Evolutionary conservation across 805 yeast species (phyloP).

Genomic region (Candida boidinii): DNA sequence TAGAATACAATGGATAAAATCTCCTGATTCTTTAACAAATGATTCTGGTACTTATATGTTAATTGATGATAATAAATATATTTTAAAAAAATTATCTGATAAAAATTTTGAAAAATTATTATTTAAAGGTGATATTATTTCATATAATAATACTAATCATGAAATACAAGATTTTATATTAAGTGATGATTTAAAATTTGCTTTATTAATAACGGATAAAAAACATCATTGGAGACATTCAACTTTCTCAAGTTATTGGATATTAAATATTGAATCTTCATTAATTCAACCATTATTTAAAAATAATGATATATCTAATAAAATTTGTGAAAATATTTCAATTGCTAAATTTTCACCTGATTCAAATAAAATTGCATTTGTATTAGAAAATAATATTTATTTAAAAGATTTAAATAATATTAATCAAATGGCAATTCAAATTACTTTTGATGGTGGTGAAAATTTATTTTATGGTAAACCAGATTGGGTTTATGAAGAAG

Average conservation of each 20-base stretch:
- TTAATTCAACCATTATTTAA: slow-evolving; percentile 15
- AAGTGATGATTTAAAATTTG: slow-evolving; percentile 55
- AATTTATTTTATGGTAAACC: slow-evolving; percentile 80
- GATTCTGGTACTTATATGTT: slow-evolving; percentile 66
- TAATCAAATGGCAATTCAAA: slow-evolving; percentile 26
- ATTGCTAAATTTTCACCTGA: slow-evolving; percentile 69
- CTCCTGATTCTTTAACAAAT: slow-evolving; percentile 36
- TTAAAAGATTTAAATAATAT: slow-evolving; percentile 29
- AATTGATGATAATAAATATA: slow-evolving; percentile 36
- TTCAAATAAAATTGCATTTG: slow-evolving; percentile 57
- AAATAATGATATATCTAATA: slow-evolving; percentile 12
- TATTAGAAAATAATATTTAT: slow-evolving; percentile 62
- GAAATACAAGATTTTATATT: slow-evolving; percentile 48
- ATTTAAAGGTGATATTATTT: slow-evolving; percentile 41
- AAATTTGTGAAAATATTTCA: slow-evolving; percentile 23
- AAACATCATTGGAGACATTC: slow-evolving; percentile 72
- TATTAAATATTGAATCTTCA: slow-evolving; percentile 37
- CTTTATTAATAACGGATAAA: slow-evolving; percentile 53
- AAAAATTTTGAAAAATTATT: slow-evolving; percentile 34
- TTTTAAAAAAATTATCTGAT: slow-evolving; percentile 45
- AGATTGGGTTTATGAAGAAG: slow-evolving; percentile 94
- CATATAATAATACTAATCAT: slow-evolving; percentile 28
- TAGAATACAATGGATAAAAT: slow-evolving; percentile 62
- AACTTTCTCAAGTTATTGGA: slow-evolving; percentile 49
- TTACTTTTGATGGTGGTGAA: slow-evolving; percentile 65